Conservation (phyloP, 257 asterid genomes). For the Ilex asprella region DNA sequence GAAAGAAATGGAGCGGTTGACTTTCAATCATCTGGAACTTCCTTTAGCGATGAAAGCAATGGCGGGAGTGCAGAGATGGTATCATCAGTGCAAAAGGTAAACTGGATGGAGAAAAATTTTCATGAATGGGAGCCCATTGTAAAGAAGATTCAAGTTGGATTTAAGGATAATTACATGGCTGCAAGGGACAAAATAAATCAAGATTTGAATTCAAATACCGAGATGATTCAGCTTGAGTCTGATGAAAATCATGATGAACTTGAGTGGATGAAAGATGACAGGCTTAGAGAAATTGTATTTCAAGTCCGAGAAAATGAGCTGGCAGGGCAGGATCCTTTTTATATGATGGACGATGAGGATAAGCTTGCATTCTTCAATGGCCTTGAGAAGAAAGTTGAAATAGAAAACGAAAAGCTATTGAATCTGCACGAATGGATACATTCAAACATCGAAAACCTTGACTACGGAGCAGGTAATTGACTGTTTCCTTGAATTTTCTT, state of each 20-base stretch:
- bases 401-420: constrained; percentile 58
- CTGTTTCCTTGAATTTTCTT: constrained; percentile 10
- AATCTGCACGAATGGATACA: constrained; percentile 80
- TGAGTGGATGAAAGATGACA: constrained; percentile 93
- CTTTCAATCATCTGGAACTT: neutral
- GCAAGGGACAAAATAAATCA: neutral
- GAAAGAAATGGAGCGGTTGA: neutral
- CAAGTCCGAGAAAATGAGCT: constrained; percentile 92
- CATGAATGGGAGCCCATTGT: neutral
- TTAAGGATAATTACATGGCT: neutral
- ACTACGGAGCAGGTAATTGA: constrained; percentile 83
- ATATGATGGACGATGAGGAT: constrained; percentile 64
- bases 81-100: too few species aligned
- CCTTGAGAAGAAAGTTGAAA: constrained; percentile 83
- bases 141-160: neutral
- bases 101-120: neutral
- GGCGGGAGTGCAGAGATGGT: too few species aligned
- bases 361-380: constrained; percentile 68
- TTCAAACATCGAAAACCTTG: constrained; percentile 89
- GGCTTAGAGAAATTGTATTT: constrained; percentile 75
- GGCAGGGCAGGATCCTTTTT: constrained; percentile 91
- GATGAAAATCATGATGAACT: constrained; percentile 50
- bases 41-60: too few species aligned
- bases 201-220: constrained; percentile 35
- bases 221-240: constrained; percentile 38